Percentiles rank a stretch among this genome's conserved stretches.
Conservation (phyloP, 805 yeast species). For the Candida chilensis region DNA sequence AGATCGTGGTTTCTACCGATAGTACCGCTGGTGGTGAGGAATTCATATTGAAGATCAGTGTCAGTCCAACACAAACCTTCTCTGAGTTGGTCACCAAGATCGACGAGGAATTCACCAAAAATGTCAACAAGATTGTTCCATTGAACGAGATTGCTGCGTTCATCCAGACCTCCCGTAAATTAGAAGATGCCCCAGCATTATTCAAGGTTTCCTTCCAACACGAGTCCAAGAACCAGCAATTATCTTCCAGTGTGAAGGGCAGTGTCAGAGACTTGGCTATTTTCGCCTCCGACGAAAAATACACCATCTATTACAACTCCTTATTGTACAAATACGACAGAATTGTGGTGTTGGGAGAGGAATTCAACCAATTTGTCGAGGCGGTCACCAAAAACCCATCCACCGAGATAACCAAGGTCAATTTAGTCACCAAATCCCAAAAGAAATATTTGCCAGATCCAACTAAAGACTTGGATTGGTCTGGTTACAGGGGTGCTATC, state of each 20-base stretch:
- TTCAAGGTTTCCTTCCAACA: constrained; percentile 55
- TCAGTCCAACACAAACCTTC: constrained; percentile 50
- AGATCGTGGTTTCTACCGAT: constrained; percentile 77
- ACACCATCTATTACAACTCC: constrained; percentile 61
- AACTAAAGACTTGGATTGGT: constrained; percentile 79
- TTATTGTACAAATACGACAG: constrained; percentile 66
- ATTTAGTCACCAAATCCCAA: constrained; percentile 65
- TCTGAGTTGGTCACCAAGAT: constrained; percentile 39
- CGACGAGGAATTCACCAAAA: constrained; percentile 24
- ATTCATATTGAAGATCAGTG: constrained; percentile 53
- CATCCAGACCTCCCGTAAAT: constrained; percentile 37
- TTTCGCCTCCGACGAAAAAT: constrained; percentile 22
- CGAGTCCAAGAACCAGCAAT: constrained; percentile 23
- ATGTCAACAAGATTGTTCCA: constrained; percentile 25
- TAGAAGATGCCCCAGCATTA: constrained; percentile 52
- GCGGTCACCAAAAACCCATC: constrained; percentile 25
- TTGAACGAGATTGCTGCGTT: constrained; percentile 47
- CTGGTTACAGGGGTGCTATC: constrained; percentile 86
- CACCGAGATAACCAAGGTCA: constrained; percentile 45
- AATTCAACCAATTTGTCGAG: constrained; percentile 46
- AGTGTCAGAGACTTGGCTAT: constrained; percentile 59
- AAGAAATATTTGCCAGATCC: constrained; percentile 72
- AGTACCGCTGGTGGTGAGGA: constrained; percentile 28
- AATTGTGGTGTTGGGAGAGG: constrained; percentile 62
- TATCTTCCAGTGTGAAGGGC: constrained; percentile 39